Evolutionary conservation across 2,329 filamentous ascomycete genomes (phyloP), one percentile per base, ranked within the genome.

Genomic region (Chrysosporium keratinophilum): DNA sequence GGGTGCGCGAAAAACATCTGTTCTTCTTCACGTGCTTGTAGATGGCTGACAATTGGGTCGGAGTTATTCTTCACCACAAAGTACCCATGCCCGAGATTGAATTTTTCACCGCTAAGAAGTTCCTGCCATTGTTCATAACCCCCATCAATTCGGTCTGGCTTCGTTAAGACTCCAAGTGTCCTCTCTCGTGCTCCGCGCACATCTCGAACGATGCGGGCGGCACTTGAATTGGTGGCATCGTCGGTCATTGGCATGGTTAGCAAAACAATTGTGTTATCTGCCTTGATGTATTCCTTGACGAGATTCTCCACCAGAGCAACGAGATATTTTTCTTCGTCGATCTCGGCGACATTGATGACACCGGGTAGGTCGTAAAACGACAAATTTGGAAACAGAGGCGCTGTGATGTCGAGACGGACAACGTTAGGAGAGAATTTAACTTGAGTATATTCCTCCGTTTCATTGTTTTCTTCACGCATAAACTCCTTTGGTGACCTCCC

Each of bases 281-380:
- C 79, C 0, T 74, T 69, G 3, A 95, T 83, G 59, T 94, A 94
- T 0, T 81, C 74, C 1, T 74, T 76, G 0, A 88, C 82, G 0
- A 95, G 65, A 15, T 85, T 85, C 49, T 82, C 76, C 0, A 95
- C 85, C 0, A 93, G 80, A 0, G 77, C 73, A 11, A 90, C 84
- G 0, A 91, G 72, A 54, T 86, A 86, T 9, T 78, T 74, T 14
- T 90, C 82, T 2, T 79, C 74, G 6, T 78, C 78, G 6, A 81
- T 75, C 1, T 81, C 79, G 0, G 83, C 78, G 6, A 84, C 84
- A 17, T 82, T 81, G 57, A 95, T 91, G 0, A 94, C 81, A 0
- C 89, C 89, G 0, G 89, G 89, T 0, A 95, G 75, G 57, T 95
- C 89, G 57, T 87, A 91, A 61, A 95, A 94, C 0, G 84, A 88